These are phyloP conservation scores for Blechomonas ayalai DNA, from an alignment of 208 protist species.

Conservation along the genomic window DNA sequence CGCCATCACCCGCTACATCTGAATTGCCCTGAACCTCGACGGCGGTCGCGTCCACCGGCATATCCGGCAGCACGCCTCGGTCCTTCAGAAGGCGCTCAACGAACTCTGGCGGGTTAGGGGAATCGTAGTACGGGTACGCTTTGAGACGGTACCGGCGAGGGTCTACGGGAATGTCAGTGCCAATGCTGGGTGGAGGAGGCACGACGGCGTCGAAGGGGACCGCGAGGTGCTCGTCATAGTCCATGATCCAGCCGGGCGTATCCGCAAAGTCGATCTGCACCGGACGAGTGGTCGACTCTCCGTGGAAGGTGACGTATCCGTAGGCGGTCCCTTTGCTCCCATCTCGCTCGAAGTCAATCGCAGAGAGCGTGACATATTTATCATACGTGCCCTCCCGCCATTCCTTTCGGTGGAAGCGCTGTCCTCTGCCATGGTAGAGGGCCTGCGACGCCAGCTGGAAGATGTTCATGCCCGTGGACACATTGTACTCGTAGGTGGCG, in stretches of 20 bases:
- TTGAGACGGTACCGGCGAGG: slow-evolving; percentile 54
- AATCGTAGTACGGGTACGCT: slow-evolving; percentile 86
- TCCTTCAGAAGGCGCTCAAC: slow-evolving; percentile 84
- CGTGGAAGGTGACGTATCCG: slow-evolving; percentile 87
- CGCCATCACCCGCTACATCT: slow-evolving; percentile 1
- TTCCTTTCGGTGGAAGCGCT: slow-evolving; percentile 78
- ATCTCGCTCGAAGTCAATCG: slow-evolving; percentile 73
- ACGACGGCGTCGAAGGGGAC: slow-evolving; percentile 64
- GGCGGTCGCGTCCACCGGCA: slow-evolving; percentile 37
- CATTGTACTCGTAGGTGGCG: slow-evolving; percentile 73
- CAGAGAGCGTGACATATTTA: slow-evolving; percentile 78
- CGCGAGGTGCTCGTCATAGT: slow-evolving; percentile 36
- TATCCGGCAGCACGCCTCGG: slow-evolving; percentile 75
- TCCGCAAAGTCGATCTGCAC: slow-evolving; percentile 69
- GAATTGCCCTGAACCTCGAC: slow-evolving; percentile 3
- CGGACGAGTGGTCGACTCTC: slow-evolving; percentile 69
- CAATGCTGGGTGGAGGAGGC: slow-evolving; percentile 72
- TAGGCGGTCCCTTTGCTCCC: slow-evolving; percentile 72
- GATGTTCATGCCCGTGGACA: slow-evolving; percentile 76
- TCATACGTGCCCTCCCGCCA: slow-evolving; percentile 87
- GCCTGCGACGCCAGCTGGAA: slow-evolving; percentile 78
- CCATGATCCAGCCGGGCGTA: slow-evolving; percentile 72
- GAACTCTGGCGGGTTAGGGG: slow-evolving; percentile 81
- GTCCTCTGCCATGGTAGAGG: slow-evolving; percentile 57
- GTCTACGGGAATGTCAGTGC: slow-evolving; percentile 81